These are phyloP conservation scores for Cytospora piceicola DNA, from an alignment of 2,329 filamentous ascomycete genomes.

Conservation along the genomic window DNA sequence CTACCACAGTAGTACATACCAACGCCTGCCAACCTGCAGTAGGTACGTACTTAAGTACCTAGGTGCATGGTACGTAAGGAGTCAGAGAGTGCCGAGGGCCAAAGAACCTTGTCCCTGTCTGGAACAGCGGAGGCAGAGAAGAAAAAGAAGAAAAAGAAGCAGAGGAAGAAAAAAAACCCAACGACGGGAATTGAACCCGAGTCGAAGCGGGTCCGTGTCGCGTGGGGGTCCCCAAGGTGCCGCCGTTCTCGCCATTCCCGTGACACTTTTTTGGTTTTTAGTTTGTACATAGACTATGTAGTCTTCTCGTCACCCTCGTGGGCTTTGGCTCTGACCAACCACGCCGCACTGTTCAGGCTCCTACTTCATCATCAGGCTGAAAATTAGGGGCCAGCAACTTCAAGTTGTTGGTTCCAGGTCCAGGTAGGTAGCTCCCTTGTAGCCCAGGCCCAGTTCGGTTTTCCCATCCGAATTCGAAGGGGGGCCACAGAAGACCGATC, in stretches of 20 bases:
- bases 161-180: background rate
- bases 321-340: background rate
- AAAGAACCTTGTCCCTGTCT: conserved; percentile 1
- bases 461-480: conserved; percentile 4
- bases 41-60: too few relatives aligned
- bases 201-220: conserved; percentile 9
- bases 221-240: conserved; percentile 24
- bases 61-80: conserved; percentile 16
- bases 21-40: too few relatives aligned
- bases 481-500: conserved; percentile 18
- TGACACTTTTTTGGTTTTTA: background rate
- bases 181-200: conserved; percentile 15
- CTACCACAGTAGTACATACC: too few relatives aligned
- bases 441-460: too few relatives aligned
- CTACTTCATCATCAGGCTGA: conserved; percentile 22
- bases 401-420: background rate
- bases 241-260: background rate
- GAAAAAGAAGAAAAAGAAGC: conserved; percentile 2
- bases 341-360: background rate
- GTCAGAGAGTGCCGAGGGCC: background rate
- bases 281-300: too few relatives aligned
- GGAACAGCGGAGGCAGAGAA: background rate
- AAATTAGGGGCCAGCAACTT: conserved; percentile 15
- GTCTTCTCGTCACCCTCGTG: background rate
- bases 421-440: too few relatives aligned